These are phyloP conservation scores for Podila minutissima DNA, from an alignment of 192 early-diverging fungal species.

Conservation along the genomic window DNA sequence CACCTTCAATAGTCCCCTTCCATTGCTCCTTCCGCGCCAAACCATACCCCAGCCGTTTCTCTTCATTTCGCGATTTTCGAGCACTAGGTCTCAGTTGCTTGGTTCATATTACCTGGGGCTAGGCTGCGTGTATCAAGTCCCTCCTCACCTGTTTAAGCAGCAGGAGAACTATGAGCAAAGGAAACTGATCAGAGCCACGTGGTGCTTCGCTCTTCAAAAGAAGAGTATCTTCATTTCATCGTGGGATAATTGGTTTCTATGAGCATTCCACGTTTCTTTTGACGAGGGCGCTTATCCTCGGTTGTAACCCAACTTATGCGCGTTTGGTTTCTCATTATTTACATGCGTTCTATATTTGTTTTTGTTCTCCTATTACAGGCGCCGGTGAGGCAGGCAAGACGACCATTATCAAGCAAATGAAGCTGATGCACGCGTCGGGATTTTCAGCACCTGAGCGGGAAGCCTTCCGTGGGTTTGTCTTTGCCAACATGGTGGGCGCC, in stretches of 20 bases:
- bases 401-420: conserved; percentile 68
- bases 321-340: not conserved
- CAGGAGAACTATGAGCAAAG: too few species aligned
- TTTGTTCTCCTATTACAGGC: conserved; percentile 34
- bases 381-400: conserved; percentile 69
- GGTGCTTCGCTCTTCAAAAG: too few species aligned
- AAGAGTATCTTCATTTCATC: too few species aligned
- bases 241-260: not conserved
- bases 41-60: too few species aligned
- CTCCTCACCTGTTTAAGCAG: too few species aligned
- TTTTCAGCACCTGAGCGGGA: conserved; percentile 57
- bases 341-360: not conserved
- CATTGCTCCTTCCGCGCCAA: too few species aligned
- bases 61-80: too few species aligned
- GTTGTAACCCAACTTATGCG: not conserved
- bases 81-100: too few species aligned
- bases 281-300: not conserved
- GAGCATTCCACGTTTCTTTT: not conserved
- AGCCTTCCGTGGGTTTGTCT: conserved; percentile 57
- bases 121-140: too few species aligned
- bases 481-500: conserved; percentile 56
- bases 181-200: too few species aligned
- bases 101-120: too few species aligned
- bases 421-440: conserved; percentile 63
- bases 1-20: too few species aligned